A percentile compares a stretch with the other conserved stretches of the same genome.
phyloP scores from a whole-genome alignment of 768 basidiomycete genomes.

The Amanita brunnescens region DNA sequence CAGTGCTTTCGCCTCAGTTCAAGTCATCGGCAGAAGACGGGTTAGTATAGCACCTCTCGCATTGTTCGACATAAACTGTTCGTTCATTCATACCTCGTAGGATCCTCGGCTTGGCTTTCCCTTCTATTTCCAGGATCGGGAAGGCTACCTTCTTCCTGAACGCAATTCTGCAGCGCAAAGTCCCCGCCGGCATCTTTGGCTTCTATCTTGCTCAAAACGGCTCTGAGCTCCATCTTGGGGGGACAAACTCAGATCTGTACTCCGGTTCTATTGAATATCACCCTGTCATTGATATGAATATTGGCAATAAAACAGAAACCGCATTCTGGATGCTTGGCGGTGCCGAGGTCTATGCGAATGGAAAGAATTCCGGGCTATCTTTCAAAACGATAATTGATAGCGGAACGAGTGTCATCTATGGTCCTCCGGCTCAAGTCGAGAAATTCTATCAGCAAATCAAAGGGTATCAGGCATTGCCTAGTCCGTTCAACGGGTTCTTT shows the following conservation, averaged over 20 bases:
- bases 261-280: constrained; percentile 28
- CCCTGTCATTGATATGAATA: constrained; percentile 3
- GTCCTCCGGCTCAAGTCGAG: constrained; percentile 17
- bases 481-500: constrained; percentile 13
- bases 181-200: constrained; percentile 11
- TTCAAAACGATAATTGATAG: constrained; percentile 29
- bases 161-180: not conserved
- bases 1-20: not conserved
- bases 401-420: constrained; percentile 34
- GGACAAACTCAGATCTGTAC: constrained; percentile 25
- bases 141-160: not conserved
- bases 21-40: not conserved
- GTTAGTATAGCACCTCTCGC: not conserved
- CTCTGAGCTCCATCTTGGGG: constrained; percentile 41
- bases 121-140: not conserved
- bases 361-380: constrained; percentile 8
- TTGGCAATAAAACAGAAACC: not conserved
- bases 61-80: too few relatives aligned
- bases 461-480: constrained; percentile 20
- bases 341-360: not conserved
- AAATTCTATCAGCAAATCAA: constrained; percentile 23
- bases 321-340: not conserved
- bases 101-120: not conserved
- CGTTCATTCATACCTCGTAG: not conserved
- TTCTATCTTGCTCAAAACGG: constrained; percentile 30